These are phyloP conservation scores for Melocanna baccifera DNA, from an alignment of 176 grass and related monocot genomes.

Conservation along the genomic window DNA sequence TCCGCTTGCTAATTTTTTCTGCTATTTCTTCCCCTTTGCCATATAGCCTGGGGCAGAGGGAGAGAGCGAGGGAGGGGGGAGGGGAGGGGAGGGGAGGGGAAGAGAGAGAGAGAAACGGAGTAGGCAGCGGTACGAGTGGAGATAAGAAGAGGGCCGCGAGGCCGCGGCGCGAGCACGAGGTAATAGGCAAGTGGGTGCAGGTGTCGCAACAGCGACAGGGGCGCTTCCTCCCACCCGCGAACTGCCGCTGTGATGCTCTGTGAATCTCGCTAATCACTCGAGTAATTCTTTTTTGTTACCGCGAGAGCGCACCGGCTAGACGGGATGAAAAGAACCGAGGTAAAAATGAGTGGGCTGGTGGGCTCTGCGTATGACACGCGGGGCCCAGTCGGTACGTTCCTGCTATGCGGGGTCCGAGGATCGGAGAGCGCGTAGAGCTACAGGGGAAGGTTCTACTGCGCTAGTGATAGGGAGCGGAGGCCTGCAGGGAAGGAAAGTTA, in stretches of 20 bases:
- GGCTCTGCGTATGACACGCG: conserved; percentile 16
- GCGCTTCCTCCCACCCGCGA: neutral
- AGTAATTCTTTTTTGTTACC: neutral
- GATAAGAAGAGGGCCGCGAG: conserved; percentile 39
- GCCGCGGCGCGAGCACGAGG: conserved; percentile 10
- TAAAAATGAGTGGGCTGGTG: neutral
- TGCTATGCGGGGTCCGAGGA: neutral
- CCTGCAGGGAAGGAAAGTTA: neutral
- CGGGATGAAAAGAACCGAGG: neutral
- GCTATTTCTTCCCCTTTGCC: conserved; percentile 26
- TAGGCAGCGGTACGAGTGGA: conserved; percentile 5
- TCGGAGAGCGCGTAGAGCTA: conserved; percentile 5
- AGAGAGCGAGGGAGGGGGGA: neutral
- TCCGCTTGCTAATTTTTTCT: conserved; percentile 36
- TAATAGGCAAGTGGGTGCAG: conserved; percentile 7
- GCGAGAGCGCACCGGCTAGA: neutral
- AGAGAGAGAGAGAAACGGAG: neutral
- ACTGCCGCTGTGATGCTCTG: conserved; percentile 15
- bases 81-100: neutral
- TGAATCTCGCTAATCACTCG: neutral
- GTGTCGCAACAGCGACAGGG: conserved; percentile 39
- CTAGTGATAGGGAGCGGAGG: neutral
- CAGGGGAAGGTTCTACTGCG: neutral
- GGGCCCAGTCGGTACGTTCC: conserved; percentile 22
- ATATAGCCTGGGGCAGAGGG: conserved; percentile 47